phyloP scores from a whole-genome alignment of 192 early-diverging fungal genomes.

The Coemansia sp. region DNA sequence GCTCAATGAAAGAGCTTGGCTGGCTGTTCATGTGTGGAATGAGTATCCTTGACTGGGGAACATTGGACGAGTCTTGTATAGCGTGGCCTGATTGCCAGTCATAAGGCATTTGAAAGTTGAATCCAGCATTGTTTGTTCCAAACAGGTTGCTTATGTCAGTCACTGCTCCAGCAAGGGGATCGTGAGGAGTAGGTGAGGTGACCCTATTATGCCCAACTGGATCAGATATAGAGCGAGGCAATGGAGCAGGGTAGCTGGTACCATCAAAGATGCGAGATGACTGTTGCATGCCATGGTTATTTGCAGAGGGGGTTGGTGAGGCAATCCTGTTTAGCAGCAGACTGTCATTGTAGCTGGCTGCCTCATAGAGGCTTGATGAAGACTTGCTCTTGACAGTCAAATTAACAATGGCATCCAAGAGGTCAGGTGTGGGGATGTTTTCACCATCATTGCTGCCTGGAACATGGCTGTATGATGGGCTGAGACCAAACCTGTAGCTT shows the following conservation, averaged over 20 bases:
- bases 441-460: slow-evolving; percentile 1
- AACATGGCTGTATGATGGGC: background rate
- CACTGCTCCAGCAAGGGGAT: background rate
- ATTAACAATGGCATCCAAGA: slow-evolving; percentile 43
- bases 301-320: background rate
- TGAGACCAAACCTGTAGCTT: background rate
- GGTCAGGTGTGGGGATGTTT: slow-evolving; percentile 18
- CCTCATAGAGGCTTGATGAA: background rate
- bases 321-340: background rate
- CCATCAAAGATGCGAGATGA: background rate
- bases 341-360: background rate
- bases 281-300: background rate
- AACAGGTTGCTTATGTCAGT: slow-evolving; percentile 14
- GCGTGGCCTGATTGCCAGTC: background rate
- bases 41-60: background rate
- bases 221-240: slow-evolving; percentile 1
- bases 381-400: slow-evolving; percentile 28
- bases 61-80: background rate
- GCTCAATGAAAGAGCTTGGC: background rate
- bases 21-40: background rate
- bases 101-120: slow-evolving; percentile 31
- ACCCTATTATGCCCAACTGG: background rate
- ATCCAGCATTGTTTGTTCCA: background rate
- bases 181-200: background rate
- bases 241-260: background rate